Evolutionary conservation across 1,284 basidiomycete genomes (phyloP).

Genomic region (Naganishia cerealis): DNA sequence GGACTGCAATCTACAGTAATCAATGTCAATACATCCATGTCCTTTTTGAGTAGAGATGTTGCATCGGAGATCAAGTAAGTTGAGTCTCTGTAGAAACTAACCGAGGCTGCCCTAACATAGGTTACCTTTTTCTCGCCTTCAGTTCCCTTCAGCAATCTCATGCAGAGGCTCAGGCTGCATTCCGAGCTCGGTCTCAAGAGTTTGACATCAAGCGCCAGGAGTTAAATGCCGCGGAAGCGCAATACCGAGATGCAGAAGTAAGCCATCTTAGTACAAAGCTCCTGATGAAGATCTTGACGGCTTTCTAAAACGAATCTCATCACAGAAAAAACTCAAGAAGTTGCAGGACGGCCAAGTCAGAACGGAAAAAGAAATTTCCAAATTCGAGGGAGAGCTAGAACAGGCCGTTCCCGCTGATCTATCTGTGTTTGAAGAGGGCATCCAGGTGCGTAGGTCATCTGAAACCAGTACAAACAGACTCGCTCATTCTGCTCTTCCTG

Average conservation of each 20-base stretch:
- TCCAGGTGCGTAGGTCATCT: slow-evolving; percentile 44
- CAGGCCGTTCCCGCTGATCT: slow-evolving; percentile 73
- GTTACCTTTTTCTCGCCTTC: neutral
- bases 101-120: neutral
- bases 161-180: slow-evolving; percentile 17
- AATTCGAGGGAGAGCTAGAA: slow-evolving; percentile 58
- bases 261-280: neutral
- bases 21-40: slow-evolving; percentile 4
- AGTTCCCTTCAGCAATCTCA: slow-evolving; percentile 17
- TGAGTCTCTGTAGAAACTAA: neutral
- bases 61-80: slow-evolving; percentile 41
- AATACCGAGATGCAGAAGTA: slow-evolving; percentile 15
- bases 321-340: slow-evolving; percentile 12
- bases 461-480: neutral
- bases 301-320: neutral
- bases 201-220: slow-evolving; percentile 17
- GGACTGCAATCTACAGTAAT: slow-evolving; percentile 24
- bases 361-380: slow-evolving; percentile 8
- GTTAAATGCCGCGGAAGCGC: slow-evolving; percentile 1
- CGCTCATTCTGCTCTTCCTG: neutral
- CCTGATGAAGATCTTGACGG: neutral
- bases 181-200: slow-evolving; percentile 14
- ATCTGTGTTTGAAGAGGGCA: slow-evolving; percentile 63
- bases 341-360: slow-evolving; percentile 39
- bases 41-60: slow-evolving; percentile 36